Percentiles rank a stretch among this genome's conserved stretches.
phyloP scores from a whole-genome alignment of 2,329 filamentous ascomycete genomes.

The Colletotrichum salicis region DNA sequence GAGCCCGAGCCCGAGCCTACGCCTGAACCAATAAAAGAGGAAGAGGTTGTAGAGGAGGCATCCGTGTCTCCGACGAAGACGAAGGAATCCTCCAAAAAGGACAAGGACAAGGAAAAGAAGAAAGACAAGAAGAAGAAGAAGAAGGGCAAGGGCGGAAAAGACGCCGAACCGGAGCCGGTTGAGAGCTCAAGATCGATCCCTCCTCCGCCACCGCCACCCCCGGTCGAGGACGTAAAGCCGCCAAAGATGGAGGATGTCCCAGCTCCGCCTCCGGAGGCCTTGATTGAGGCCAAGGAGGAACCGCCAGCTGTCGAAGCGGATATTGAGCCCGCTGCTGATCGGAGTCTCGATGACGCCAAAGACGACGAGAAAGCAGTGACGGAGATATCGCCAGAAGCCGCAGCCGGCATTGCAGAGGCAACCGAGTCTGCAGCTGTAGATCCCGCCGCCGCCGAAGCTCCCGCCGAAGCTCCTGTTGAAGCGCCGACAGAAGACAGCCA shows the following conservation, averaged over 20 bases:
- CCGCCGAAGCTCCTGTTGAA: not conserved
- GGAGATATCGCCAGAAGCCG: not conserved
- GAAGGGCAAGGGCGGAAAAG: constrained; percentile 34
- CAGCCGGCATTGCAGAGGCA: not conserved
- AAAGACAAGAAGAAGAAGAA: constrained; percentile 35
- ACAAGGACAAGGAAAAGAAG: constrained; percentile 34
- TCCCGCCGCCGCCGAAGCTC: not conserved
- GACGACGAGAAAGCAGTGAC: not conserved
- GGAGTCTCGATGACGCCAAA: not conserved
- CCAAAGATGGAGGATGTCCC: constrained; percentile 18
- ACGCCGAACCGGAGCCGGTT: constrained; percentile 13
- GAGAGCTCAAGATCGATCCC: constrained; percentile 4
- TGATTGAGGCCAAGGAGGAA: not conserved
- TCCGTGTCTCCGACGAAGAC: constrained; percentile 8
- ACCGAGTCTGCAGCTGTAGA: not conserved
- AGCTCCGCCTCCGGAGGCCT: constrained; percentile 7
- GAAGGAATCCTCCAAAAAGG: constrained; percentile 27
- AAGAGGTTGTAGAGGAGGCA: not conserved
- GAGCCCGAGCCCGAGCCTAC: not conserved
- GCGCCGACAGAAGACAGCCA: not conserved
- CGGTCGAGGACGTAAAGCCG: constrained; percentile 13
- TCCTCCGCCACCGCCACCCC: constrained; percentile 4
- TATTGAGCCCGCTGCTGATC: not conserved
- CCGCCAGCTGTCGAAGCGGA: not conserved
- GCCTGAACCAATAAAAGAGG: constrained; percentile 13